A percentile compares a stretch with the other conserved stretches of the same genome.
phyloP scores from a whole-genome alignment of 345 rosid species.

The Gossypium herbaceum region DNA sequence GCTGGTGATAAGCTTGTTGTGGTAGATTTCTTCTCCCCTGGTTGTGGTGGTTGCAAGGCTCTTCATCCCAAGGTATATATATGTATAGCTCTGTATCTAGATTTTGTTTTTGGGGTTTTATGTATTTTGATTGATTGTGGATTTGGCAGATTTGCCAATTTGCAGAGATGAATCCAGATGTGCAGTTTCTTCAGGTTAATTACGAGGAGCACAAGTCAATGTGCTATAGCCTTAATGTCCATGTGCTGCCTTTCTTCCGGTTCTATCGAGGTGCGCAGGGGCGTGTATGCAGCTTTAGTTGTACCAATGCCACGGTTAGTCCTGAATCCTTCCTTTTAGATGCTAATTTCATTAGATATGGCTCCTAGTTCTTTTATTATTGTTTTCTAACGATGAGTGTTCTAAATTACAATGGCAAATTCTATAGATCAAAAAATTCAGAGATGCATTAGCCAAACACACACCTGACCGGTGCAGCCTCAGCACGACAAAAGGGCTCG shows the following conservation, averaged over 20 bases:
- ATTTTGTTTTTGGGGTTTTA: background rate
- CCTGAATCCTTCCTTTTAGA: background rate
- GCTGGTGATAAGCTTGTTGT: conserved; percentile 84
- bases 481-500: conserved; percentile 73
- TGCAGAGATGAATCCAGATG: conserved; percentile 71
- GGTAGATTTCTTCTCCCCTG: conserved; percentile 93
- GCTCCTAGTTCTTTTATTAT: too few relatives aligned
- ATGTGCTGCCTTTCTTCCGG: conserved; percentile 86
- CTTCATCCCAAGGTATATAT: conserved; percentile 83
- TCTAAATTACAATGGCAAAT: background rate
- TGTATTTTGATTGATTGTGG: background rate
- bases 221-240: conserved; percentile 91
- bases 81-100: background rate
- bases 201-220: conserved; percentile 91
- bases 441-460: conserved; percentile 84
- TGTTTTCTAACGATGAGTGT: background rate
- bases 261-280: conserved; percentile 86
- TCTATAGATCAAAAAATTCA: conserved; percentile 79
- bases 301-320: conserved; percentile 94
- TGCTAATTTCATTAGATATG: background rate
- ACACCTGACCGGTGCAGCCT: conserved; percentile 75
- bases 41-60: conserved; percentile 95
- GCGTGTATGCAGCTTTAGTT: conserved; percentile 92
- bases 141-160: conserved; percentile 69
- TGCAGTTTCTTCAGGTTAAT: conserved; percentile 81